These are phyloP conservation scores for Umbelopsis sp. DNA, from an alignment of 192 early-diverging fungal species.

Conservation along the genomic window DNA sequence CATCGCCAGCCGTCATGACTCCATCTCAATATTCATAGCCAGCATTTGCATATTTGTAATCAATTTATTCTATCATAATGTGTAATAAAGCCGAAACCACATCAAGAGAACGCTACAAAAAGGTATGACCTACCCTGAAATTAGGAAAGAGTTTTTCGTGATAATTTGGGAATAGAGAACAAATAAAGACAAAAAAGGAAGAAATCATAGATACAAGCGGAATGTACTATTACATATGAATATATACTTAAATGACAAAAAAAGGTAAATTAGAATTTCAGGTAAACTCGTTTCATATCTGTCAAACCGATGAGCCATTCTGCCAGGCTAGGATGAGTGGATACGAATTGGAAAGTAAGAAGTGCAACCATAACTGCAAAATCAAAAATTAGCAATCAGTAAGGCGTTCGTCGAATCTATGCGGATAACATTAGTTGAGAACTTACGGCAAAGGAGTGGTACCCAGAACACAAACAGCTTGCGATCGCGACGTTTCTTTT, in stretches of 20 bases:
- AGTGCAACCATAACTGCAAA: conserved; percentile 27
- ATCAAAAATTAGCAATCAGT: neutral
- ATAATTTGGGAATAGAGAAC: neutral
- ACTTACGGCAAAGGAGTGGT: conserved; percentile 36
- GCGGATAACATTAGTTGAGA: neutral
- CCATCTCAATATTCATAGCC: neutral
- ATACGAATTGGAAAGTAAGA: conserved; percentile 31
- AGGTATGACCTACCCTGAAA: neutral
- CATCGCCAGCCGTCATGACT: neutral
- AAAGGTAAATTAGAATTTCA: conserved; percentile 3
- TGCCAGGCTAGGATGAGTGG: conserved; percentile 25
- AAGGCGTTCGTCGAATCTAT: too few species aligned
- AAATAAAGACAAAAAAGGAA: neutral
- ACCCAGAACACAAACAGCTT: conserved; percentile 33
- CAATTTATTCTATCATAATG: conserved; percentile 18
- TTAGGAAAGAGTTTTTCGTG: neutral
- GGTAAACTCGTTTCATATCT: conserved; percentile 25
- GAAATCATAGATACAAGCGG: conserved; percentile 14
- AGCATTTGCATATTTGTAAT: conserved; percentile 6
- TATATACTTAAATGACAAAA: conserved; percentile 1
- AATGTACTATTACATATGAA: conserved; percentile 12
- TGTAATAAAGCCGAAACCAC: conserved; percentile 5
- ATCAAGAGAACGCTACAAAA: neutral
- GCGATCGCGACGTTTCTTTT: conserved; percentile 27
- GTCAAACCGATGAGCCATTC: conserved; percentile 27